Base-by-base conservation (phyloP, 2,329 filamentous ascomycete genomes). In the Colletotrichum zoysiae region DNA sequence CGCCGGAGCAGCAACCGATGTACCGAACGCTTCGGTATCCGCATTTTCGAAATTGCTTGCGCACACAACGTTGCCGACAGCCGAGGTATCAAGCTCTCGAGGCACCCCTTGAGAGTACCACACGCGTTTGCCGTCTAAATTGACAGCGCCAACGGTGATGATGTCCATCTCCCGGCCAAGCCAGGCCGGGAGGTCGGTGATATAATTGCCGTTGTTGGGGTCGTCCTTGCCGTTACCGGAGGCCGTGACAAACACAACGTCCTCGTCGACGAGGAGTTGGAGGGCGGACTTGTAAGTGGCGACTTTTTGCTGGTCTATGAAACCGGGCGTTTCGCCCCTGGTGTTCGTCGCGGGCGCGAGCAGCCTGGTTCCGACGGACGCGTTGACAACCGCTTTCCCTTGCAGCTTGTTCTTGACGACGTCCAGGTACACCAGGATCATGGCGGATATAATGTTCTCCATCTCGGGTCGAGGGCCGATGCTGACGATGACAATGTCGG, bases 401-500 rank as follows among this genome's bases (percentile, higher is more conserved):
- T 55, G 51, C 16, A 55, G 11, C 51, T 55, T 55, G 26, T 55
- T 33, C 26, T 55, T 7, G 14, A 55, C 11, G 7, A 55, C 26
- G 26, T 55, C 51, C 14, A 20, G 6, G 3, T 33, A 55, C 18
- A 33, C 16, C 5, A 33, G 51, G 20, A 55, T 6, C 2, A 55
- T 16, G 4, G 14, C 30, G 14, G 9, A 55, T 2, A 55, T 3
- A 35, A 20, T 9, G 2, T 35, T 33, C 1, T 33, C 26, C 2
- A 33, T 3, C 9, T 4, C 3, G 1, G 14, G 8, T 1, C 1
- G 2, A 3, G 26, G 1, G 50, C 51, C 30, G 11, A 55, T 1
- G 3, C 9, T 55, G 51, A 55, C 16, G 1, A 55, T 20, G 4
- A 55, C 51, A 55, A 55, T 30, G 30, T 55, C 30, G 51, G 51